Conservation (phyloP, 2,329 filamentous ascomycete species). For the Xylariaceae sp. region DNA sequence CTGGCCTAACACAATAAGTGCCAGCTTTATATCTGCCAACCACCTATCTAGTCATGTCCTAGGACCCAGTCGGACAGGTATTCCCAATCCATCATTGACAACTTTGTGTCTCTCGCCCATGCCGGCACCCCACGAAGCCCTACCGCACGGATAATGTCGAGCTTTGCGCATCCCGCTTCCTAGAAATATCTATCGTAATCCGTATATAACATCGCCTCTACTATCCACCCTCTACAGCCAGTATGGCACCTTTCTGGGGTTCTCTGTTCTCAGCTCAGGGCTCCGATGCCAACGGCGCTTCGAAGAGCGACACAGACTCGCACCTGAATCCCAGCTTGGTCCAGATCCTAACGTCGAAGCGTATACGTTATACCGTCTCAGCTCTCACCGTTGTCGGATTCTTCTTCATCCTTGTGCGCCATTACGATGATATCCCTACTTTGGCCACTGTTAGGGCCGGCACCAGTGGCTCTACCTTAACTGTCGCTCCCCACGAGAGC, state of each 20-base stretch:
- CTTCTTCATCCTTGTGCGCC: conserved; percentile 29
- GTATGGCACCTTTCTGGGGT: conserved; percentile 31
- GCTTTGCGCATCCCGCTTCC: neutral
- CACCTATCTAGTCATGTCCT: neutral
- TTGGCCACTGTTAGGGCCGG: conserved; percentile 26
- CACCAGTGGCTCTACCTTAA: conserved; percentile 6
- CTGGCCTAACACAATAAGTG: neutral
- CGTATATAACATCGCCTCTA: neutral
- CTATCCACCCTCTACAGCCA: conserved; percentile 5
- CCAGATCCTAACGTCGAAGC: conserved; percentile 36
- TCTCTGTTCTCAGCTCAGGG: conserved; percentile 27
- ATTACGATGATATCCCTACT: conserved; percentile 30
- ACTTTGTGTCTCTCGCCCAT: too few relatives aligned
- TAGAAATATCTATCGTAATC: neutral
- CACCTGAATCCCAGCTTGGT: conserved; percentile 32
- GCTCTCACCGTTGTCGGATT: conserved; percentile 24
- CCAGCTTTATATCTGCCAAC: neutral
- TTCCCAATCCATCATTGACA: too few relatives aligned
- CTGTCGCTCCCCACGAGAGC: conserved; percentile 15
- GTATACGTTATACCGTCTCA: conserved; percentile 29
- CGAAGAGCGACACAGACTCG: conserved; percentile 15
- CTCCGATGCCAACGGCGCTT: conserved; percentile 19
- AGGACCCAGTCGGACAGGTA: too few relatives aligned
- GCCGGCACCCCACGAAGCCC: too few relatives aligned
- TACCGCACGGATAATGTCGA: neutral